phyloP scores from a whole-genome alignment of 805 yeast species.

The Priceomyces fermenticarens region DNA sequence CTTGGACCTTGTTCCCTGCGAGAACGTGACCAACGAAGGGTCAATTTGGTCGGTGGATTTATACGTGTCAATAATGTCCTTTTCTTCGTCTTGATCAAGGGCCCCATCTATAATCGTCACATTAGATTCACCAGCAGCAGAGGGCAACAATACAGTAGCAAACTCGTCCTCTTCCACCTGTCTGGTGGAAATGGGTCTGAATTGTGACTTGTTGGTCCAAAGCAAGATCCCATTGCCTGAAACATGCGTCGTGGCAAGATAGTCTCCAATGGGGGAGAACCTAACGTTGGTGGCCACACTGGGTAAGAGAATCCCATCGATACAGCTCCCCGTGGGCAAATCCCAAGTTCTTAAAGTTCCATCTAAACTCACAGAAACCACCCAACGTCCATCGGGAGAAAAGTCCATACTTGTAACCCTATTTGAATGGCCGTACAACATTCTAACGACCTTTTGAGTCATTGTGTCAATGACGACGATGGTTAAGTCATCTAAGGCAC shows the following conservation, averaged over 20 bases:
- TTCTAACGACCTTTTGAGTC: slow-evolving; percentile 81
- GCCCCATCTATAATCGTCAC: slow-evolving; percentile 75
- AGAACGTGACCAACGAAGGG: slow-evolving; percentile 63
- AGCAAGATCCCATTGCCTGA: slow-evolving; percentile 83
- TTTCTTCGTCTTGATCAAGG: slow-evolving; percentile 41
- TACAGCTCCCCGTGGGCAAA: slow-evolving; percentile 93
- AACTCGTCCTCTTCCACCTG: slow-evolving; percentile 77
- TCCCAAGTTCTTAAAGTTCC: slow-evolving; percentile 95
- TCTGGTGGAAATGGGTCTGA: slow-evolving; percentile 70
- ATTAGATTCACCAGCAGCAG: slow-evolving; percentile 76
- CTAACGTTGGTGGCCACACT: slow-evolving; percentile 78
- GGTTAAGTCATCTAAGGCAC: slow-evolving; percentile 82
- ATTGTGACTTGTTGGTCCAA: slow-evolving; percentile 91
- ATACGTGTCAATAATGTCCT: slow-evolving; percentile 36
- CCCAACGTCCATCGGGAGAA: slow-evolving; percentile 94
- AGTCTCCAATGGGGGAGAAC: slow-evolving; percentile 85
- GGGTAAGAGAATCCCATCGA: slow-evolving; percentile 80
- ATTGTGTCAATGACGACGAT: slow-evolving; percentile 79
- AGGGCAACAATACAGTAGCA: slow-evolving; percentile 61
- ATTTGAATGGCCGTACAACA: slow-evolving; percentile 84
- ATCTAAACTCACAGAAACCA: slow-evolving; percentile 79
- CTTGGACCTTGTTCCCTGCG: slow-evolving; percentile 73
- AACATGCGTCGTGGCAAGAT: slow-evolving; percentile 90
- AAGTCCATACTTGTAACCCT: slow-evolving; percentile 86
- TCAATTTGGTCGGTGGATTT: slow-evolving; percentile 62